These are phyloP conservation scores for Pisolithus sp. DNA, from an alignment of 768 basidiomycete genomes.

Conservation along the genomic window DNA sequence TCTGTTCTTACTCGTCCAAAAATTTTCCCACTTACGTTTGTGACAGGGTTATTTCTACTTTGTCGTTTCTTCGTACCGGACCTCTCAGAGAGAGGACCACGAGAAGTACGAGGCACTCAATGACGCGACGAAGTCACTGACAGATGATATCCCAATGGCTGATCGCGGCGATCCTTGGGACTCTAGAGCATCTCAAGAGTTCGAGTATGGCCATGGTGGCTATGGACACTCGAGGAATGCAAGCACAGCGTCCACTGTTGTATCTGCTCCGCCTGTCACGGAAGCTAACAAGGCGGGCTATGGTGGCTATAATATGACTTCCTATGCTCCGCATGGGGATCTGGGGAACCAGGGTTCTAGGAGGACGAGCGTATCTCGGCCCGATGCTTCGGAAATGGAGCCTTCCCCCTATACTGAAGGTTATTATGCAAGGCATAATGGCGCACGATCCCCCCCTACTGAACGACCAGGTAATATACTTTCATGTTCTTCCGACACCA, in stretches of 20 bases:
- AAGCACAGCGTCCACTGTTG: conserved; percentile 56
- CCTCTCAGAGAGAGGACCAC: conserved; percentile 73
- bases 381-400: conserved; percentile 31
- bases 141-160: conserved; percentile 57
- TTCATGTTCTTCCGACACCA: background rate
- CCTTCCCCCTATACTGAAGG: conserved; percentile 36
- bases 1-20: background rate
- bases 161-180: conserved; percentile 70
- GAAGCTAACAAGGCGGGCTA: conserved; percentile 34
- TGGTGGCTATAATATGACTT: conserved; percentile 19
- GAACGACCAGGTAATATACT: conserved; percentile 25
- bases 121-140: conserved; percentile 47
- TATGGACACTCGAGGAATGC: conserved; percentile 47
- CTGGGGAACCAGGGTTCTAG: conserved; percentile 15
- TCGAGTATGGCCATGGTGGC: conserved; percentile 25
- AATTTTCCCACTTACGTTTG: background rate
- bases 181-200: conserved; percentile 43
- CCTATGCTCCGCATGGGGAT: conserved; percentile 28
- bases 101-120: conserved; percentile 71
- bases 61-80: conserved; percentile 58
- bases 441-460: conserved; percentile 31
- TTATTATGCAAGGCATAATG: conserved; percentile 20
- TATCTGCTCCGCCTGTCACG: conserved; percentile 42
- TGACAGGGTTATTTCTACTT: conserved; percentile 43
- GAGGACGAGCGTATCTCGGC: conserved; percentile 13